Base-by-base conservation (phyloP, 352 stramenopile genomes). In the Phytophthora sp. region DNA sequence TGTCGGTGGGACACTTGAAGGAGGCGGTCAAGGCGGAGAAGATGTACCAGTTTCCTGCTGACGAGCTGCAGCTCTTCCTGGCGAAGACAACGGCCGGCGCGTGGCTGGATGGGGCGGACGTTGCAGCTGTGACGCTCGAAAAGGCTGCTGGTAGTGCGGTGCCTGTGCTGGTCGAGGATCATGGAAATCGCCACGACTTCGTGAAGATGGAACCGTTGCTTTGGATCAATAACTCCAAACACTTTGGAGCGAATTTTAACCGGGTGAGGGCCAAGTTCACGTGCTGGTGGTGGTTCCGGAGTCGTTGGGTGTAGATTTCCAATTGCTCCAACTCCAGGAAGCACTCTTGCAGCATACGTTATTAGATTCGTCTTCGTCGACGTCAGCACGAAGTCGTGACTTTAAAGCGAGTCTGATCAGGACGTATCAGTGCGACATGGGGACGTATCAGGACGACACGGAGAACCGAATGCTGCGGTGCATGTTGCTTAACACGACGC, bases 361-460 rank as follows among this genome's bases (percentile, higher is more conserved):
- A 6, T 11, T 58, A 26, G 47, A 58, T 52, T 4, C 6, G 20
- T 47, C 29, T 53, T 8, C 27, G 15, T 58, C 46, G 31, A 44
- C 38, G 24, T 57, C 45, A 13, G 31, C 27, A 55, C 44, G 38
- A 57, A 65, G 36, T 38, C 4, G 15, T 47, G 6, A 49, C 3
- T 66, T 66, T 5, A 66, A 54, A 39, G 27, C 27, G 11, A 47
- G 27, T 58, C 39, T 66, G 21, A 27, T 47, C 21, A 26, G 1
- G 26, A 59, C 46, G 62, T 64, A 69, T 36, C 26, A 64, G 8
- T 59, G 53, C 44, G 27, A 67, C 42, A 50, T 67, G 59, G 49
- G 23, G n/a, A 38, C 44, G 61, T 63, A 69, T 33, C 24, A 63
- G 7, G 53, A 55, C 44, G 21, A 12, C 27, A 61, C 47, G 51